These are phyloP conservation scores for Yamadazyma triangularis DNA, from an alignment of 1,139 yeast species.

Conservation along the genomic window DNA sequence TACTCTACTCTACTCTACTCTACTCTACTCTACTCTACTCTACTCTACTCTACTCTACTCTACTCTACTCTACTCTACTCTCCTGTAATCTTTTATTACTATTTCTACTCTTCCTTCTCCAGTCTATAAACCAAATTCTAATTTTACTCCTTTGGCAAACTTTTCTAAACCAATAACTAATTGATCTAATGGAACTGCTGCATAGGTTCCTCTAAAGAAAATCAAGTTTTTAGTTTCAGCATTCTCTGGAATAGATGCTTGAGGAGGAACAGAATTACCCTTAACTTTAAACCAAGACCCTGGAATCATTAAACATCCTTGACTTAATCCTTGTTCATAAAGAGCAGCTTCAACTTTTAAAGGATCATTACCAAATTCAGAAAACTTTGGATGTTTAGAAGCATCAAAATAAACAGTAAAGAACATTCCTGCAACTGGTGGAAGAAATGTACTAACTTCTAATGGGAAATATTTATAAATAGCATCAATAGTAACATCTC, in stretches of 20 bases:
- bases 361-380: conserved; percentile 49
- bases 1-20: no score
- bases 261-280: conserved; percentile 50
- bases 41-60: no score
- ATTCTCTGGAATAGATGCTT: conserved; percentile 30
- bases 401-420: conserved; percentile 77
- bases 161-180: conserved; percentile 58
- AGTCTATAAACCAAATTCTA: conserved; percentile 23
- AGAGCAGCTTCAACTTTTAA: conserved; percentile 57
- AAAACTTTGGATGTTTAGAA: conserved; percentile 69
- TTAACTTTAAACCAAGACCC: conserved; percentile 81
- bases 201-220: conserved; percentile 89
- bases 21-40: no score
- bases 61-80: no score
- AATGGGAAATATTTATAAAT: conserved; percentile 57
- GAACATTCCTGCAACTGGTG: conserved; percentile 95
- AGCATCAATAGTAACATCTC: conserved; percentile 71
- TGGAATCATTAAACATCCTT: conserved; percentile 75
- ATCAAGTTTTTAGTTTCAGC: conserved; percentile 39
- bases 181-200: conserved; percentile 68
- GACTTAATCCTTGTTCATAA: conserved; percentile 59
- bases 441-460: conserved; percentile 49
- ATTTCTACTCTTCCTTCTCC: no score
- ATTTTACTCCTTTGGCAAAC: conserved; percentile 56
- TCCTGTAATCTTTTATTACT: no score